These are phyloP conservation scores for Penicillium crystallinum DNA, from an alignment of 495 filamentous ascomycete genomes.

Conservation along the genomic window DNA sequence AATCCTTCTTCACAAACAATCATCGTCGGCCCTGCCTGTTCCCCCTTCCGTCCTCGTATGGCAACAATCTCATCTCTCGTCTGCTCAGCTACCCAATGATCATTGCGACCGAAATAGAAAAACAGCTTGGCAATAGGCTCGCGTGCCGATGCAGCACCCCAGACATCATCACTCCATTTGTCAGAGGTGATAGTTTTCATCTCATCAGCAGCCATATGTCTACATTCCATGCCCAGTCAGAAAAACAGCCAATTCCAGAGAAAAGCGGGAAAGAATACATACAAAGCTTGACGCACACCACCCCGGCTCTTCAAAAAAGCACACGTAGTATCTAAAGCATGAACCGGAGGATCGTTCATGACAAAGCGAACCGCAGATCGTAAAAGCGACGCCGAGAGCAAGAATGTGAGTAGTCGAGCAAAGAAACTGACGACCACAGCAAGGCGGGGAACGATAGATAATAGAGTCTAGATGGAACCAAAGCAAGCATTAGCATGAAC, in stretches of 20 bases:
- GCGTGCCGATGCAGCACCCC: constrained; percentile 54
- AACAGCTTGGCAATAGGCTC: constrained; percentile 53
- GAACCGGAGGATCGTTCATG: constrained; percentile 47
- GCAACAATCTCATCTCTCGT: constrained; percentile 71
- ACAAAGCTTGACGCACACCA: constrained; percentile 67
- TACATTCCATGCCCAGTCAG: constrained; percentile 15
- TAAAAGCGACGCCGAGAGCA: constrained; percentile 43
- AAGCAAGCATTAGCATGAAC: not conserved
- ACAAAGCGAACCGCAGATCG: constrained; percentile 39
- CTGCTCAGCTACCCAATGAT: constrained; percentile 78
- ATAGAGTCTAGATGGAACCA: constrained; percentile 21
- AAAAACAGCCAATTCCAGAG: not conserved
- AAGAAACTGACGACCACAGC: constrained; percentile 48
- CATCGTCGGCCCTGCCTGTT: constrained; percentile 55
- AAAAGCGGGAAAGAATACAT: constrained; percentile 27
- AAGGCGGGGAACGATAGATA: constrained; percentile 51
- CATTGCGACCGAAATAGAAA: constrained; percentile 73
- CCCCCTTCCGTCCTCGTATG: constrained; percentile 33
- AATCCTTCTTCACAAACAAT: constrained; percentile 66
- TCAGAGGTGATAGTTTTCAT: constrained; percentile 71
- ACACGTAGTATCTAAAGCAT: constrained; percentile 56
- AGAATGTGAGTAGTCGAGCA: constrained; percentile 40
- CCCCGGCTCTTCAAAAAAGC: constrained; percentile 56
- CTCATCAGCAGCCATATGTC: constrained; percentile 66
- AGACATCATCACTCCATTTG: constrained; percentile 73